These are phyloP conservation scores for Phaeolepiota aurea DNA, from an alignment of 768 basidiomycete species.

Conservation along the genomic window DNA sequence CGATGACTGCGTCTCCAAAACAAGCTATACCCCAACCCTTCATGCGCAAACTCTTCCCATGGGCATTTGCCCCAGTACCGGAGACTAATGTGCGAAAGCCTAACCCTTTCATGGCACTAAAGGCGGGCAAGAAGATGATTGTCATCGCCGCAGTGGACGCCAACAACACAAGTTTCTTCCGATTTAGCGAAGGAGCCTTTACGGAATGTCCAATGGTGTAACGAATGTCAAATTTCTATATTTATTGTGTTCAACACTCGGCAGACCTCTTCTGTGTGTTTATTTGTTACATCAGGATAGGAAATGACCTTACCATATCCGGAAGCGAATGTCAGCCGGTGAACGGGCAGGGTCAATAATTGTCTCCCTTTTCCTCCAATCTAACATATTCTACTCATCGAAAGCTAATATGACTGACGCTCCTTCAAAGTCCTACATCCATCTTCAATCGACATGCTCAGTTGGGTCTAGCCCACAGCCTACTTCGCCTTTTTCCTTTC, in stretches of 20 bases:
- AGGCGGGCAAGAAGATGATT: constrained; percentile 76
- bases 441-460: neutral
- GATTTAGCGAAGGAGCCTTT: constrained; percentile 81
- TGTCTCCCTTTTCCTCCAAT: too few species aligned
- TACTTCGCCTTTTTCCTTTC: too few species aligned
- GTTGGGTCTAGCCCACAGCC: too few species aligned
- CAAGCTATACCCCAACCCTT: constrained; percentile 8
- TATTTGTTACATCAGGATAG: too few species aligned
- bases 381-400: too few species aligned
- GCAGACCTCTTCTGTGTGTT: too few species aligned
- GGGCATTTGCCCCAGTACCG: constrained; percentile 16
- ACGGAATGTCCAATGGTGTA: constrained; percentile 71
- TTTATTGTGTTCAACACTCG: too few species aligned
- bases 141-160: constrained; percentile 85
- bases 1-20: neutral
- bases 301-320: constrained; percentile 1
- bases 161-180: constrained; percentile 82
- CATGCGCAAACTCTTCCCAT: constrained; percentile 9
- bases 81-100: constrained; percentile 26
- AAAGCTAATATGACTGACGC: neutral
- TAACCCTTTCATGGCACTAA: constrained; percentile 76
- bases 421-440: neutral
- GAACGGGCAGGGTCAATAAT: neutral
- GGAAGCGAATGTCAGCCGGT: neutral
- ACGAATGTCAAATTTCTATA: too few species aligned